Percentiles rank a stretch among this genome's conserved stretches.
These are phyloP conservation scores for Polytrichum commune DNA, from an alignment of 225 moss, liverwort and hornwort genomes.

Conservation along the genomic window DNA sequence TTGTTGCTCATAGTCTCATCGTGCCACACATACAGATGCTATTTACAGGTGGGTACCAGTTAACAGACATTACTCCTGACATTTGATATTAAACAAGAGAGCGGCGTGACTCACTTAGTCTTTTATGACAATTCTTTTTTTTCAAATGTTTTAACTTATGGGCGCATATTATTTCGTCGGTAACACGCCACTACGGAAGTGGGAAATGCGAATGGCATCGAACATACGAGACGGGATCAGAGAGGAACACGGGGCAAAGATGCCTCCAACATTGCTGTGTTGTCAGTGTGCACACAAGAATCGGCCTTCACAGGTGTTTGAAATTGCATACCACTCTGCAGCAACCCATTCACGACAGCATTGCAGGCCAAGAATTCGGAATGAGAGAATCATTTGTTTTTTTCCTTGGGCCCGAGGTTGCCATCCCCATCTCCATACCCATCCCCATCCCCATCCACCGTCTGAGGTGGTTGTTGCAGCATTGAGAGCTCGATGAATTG, in stretches of 20 bases:
- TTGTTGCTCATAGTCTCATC: not conserved
- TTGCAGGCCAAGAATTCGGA: conserved; percentile 9
- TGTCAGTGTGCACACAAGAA: conserved; percentile 13
- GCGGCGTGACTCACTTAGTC: too few species aligned
- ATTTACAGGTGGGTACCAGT: too few species aligned
- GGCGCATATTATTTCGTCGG: too few species aligned
- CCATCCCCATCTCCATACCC: not conserved
- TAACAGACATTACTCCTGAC: too few species aligned
- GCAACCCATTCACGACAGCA: conserved; percentile 2
- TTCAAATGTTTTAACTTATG: too few species aligned
- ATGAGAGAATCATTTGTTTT: conserved; percentile 2
- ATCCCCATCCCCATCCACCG: not conserved
- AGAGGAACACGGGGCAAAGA: conserved; percentile 40
- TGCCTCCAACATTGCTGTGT: conserved; percentile 12
- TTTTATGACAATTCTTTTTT: too few species aligned
- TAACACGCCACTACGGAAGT: not conserved
- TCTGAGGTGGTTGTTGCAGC: not conserved
- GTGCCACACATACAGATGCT: not conserved
- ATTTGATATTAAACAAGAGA: too few species aligned
- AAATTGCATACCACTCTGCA: not conserved
- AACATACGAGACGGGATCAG: conserved; percentile 50
- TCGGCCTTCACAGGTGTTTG: not conserved
- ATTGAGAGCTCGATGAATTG: not conserved
- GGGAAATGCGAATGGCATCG: not conserved
- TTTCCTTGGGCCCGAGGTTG: not conserved